Base-by-base conservation (phyloP, 2,329 filamentous ascomycete species). In the Trichoderma arundinaceum region DNA sequence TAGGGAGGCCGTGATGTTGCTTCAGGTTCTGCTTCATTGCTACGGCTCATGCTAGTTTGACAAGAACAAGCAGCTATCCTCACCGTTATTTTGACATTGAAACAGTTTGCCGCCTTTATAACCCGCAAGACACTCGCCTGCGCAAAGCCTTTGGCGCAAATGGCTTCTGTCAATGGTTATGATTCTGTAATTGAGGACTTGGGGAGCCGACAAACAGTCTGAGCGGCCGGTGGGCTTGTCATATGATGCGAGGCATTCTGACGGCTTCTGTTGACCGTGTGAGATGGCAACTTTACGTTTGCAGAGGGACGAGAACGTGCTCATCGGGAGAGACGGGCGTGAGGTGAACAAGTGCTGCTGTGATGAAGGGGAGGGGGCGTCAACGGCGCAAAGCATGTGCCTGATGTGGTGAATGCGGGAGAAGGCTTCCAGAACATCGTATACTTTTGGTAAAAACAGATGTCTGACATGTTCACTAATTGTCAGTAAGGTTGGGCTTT, bases 341-440 rank as follows among this genome's bases (percentile, higher is more conserved):
- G 35, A 43, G 48, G 35, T 43, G 38, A n/a, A 32, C 46, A 62
- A 43, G 59, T 63, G 49, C 22, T 63, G 59, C 49, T 15, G 49
- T 63, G 59, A 63, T 4, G 39, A 63, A 4, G 17, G n/a, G n/a
- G n/a, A n/a, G n/a, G n/a, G n/a, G n/a, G 22, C 22, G 22, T 28
- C 10, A 41, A 41, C n/a, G 8, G 19, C 28, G 33, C 51, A 28
- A 33, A 15, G 8, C 15, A 22, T 9, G 15, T 10, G 54, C 41
- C 43, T 22, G 44, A 32, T 35, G 59, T n/a, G 33, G 22, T 51
- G 28, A 22, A 28, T 17, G n/a, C 22, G 15, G 13, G 48, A 35
- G 59, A 63, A 63, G n/a, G 49, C 49, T 63, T 63, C 59, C 46
- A 63, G 59, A 63, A 63, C 1, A 13, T 1, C 19, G n/a, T 12